These are phyloP conservation scores for Sporothrix euskadiensis DNA, from an alignment of 2,329 filamentous ascomycete species.

Conservation along the genomic window DNA sequence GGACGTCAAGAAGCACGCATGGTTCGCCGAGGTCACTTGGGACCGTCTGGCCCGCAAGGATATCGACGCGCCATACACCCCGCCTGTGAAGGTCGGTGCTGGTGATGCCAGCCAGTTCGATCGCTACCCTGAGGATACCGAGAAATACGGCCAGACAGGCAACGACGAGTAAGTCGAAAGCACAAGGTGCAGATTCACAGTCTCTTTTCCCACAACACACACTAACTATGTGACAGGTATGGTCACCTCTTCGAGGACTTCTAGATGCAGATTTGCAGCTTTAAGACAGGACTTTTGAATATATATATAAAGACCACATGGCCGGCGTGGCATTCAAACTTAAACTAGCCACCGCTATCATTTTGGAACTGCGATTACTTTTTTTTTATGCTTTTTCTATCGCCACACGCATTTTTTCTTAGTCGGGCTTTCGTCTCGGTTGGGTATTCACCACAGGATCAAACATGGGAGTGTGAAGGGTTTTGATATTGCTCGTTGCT, in stretches of 20 bases:
- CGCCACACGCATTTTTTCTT: conserved; percentile 14
- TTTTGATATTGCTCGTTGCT: conserved; percentile 1
- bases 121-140: conserved; percentile 94
- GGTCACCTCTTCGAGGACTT: conserved; percentile 77
- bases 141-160: conserved; percentile 79
- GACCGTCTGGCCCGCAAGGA: conserved; percentile 91
- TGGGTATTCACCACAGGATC: conserved; percentile 9
- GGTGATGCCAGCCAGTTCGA: conserved; percentile 98
- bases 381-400: neutral
- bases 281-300: neutral
- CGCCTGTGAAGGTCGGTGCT: conserved; percentile 87
- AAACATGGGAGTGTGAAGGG: conserved; percentile 18
- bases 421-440: conserved; percentile 8
- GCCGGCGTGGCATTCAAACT: neutral
- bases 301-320: conserved; percentile 11
- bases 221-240: conserved; percentile 50
- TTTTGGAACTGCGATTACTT: neutral
- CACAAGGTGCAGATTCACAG: neutral
- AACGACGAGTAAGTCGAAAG: conserved; percentile 75
- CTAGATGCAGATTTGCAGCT: conserved; percentile 40
- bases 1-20: conserved; percentile 92
- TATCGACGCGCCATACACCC: conserved; percentile 96
- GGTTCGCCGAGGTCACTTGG: conserved; percentile 98
- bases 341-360: neutral
- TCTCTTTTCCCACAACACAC: neutral